Percentiles rank a stretch among this genome's conserved stretches.
These are phyloP conservation scores for Fonsecaea pedrosoi DNA, from an alignment of 2,329 filamentous ascomycete species.

Conservation along the genomic window DNA sequence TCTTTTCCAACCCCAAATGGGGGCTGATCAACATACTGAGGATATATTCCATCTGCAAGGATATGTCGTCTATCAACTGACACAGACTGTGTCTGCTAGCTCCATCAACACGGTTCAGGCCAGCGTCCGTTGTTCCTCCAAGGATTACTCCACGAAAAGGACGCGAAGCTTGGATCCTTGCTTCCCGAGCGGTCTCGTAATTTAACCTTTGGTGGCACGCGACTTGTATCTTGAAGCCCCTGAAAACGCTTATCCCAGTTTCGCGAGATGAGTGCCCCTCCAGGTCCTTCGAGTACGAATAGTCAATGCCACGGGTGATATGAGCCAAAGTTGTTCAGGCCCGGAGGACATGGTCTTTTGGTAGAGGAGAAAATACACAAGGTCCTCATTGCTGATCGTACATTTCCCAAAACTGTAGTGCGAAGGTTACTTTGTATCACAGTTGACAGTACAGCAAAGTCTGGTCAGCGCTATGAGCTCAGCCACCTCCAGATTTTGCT, in stretches of 20 bases:
- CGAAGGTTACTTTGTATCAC: background rate
- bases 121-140: background rate
- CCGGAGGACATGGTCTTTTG: too few species aligned
- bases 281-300: background rate
- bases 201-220: constrained; percentile 1
- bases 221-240: constrained; percentile 2
- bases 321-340: background rate
- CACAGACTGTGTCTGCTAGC: background rate
- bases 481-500: constrained; percentile 15
- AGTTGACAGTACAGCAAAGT: background rate
- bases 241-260: background rate
- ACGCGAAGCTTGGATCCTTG: background rate
- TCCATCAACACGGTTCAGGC: background rate
- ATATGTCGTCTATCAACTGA: background rate
- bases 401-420: background rate
- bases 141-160: background rate
- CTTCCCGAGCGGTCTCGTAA: background rate
- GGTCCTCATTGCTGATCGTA: background rate
- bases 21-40: background rate
- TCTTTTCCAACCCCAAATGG: background rate
- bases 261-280: background rate
- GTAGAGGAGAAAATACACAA: too few species aligned
- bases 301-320: background rate
- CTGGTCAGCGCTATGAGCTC: background rate
- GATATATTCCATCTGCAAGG: background rate